These are phyloP conservation scores for Suillus subluteus DNA, from an alignment of 768 basidiomycete species.

Conservation along the genomic window DNA sequence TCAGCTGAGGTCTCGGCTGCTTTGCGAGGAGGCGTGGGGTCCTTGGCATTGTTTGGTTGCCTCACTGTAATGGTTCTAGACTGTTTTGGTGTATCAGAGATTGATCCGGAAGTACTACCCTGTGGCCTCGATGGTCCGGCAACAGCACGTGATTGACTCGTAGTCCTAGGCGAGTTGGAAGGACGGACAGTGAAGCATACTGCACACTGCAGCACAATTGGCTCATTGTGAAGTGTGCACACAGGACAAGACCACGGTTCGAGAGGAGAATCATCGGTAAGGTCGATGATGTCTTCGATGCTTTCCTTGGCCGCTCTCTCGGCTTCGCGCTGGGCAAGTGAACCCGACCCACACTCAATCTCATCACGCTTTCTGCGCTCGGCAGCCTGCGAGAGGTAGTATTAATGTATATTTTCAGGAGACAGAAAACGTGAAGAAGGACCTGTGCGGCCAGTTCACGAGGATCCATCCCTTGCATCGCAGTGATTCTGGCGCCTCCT, in stretches of 20 bases:
- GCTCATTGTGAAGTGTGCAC: slow-evolving; percentile 67
- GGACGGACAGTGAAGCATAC: slow-evolving; percentile 51
- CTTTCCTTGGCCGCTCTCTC: slow-evolving; percentile 73
- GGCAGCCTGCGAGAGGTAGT: slow-evolving; percentile 66
- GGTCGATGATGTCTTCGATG: slow-evolving; percentile 57
- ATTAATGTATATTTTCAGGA: not conserved
- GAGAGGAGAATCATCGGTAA: slow-evolving; percentile 43
- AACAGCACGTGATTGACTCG: not conserved
- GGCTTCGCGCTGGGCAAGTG: slow-evolving; percentile 59
- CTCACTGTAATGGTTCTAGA: not conserved
- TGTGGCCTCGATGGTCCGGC: slow-evolving; percentile 32
- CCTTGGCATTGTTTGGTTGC: slow-evolving; percentile 14
- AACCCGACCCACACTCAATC: slow-evolving; percentile 71
- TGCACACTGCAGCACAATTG: slow-evolving; percentile 53
- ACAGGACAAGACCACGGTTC: slow-evolving; percentile 49
- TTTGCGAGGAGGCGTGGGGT: slow-evolving; percentile 2
- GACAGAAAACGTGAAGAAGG: slow-evolving; percentile 26
- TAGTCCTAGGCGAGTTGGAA: slow-evolving; percentile 18
- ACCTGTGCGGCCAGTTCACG: slow-evolving; percentile 77
- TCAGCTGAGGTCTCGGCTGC: not conserved
- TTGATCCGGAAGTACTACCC: not conserved
- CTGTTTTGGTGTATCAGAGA: not conserved
- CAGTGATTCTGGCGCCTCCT: slow-evolving; percentile 49
- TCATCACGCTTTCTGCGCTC: slow-evolving; percentile 78
- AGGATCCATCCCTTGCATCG: slow-evolving; percentile 51